Conservation (phyloP, 139 green algal genomes). For the Gonium pectorale region DNA sequence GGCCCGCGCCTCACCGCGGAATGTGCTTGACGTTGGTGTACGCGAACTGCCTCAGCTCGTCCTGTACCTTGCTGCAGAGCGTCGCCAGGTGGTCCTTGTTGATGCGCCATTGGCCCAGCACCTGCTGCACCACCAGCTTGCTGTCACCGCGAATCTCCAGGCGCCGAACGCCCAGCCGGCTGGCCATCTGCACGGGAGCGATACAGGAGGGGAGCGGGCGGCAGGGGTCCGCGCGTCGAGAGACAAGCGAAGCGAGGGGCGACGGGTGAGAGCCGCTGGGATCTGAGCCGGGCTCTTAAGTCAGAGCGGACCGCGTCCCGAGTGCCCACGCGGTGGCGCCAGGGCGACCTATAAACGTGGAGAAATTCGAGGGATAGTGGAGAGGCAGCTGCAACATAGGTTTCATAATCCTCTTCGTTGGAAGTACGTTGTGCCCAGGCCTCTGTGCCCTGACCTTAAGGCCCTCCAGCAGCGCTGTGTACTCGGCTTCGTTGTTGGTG, state of each 20-base stretch:
- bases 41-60: background rate
- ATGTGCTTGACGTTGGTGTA: background rate
- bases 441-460: conserved; percentile 1
- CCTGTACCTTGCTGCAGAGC: background rate
- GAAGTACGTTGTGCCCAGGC: too few relatives aligned
- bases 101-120: background rate
- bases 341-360: too few relatives aligned
- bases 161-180: background rate
- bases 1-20: background rate
- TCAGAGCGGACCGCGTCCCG: too few relatives aligned
- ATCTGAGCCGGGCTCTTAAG: too few relatives aligned
- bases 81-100: conserved; percentile 26
- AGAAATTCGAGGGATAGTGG: too few relatives aligned
- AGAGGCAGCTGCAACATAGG: too few relatives aligned
- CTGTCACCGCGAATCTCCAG: conserved; percentile 19
- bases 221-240: too few relatives aligned
- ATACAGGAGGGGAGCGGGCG: background rate
- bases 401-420: too few relatives aligned
- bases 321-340: too few relatives aligned
- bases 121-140: conserved; percentile 39
- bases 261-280: too few relatives aligned
- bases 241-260: too few relatives aligned
- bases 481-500: conserved; percentile 51
- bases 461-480: conserved; percentile 31
- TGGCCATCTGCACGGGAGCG: background rate